Evolutionary conservation across 495 filamentous ascomycete species (phyloP).

Genomic region (Tuber indicum): DNA sequence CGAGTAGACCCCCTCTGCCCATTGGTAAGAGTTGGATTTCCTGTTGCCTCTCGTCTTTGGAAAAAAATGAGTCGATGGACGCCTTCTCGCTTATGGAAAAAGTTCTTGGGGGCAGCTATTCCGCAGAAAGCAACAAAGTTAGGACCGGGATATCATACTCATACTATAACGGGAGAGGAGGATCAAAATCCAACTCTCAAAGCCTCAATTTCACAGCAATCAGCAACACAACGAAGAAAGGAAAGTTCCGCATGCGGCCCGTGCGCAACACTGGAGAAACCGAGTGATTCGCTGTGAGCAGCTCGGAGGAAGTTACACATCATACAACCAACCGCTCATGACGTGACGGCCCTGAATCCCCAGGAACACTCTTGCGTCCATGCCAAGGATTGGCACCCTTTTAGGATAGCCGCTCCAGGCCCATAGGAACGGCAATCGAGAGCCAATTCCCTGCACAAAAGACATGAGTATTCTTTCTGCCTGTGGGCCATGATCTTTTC

Average conservation of each 20-base stretch:
- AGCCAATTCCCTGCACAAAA: neutral
- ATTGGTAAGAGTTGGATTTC: neutral
- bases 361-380: too few species aligned
- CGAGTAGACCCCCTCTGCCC: neutral
- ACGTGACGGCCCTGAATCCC: neutral
- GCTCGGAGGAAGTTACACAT: neutral
- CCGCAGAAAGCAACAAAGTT: neutral
- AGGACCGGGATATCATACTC: neutral
- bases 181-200: neutral
- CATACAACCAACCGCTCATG: neutral
- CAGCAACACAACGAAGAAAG: neutral
- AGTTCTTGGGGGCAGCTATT: neutral
- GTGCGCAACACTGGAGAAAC: neutral
- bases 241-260: neutral
- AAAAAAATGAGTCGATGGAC: neutral
- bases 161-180: neutral
- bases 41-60: neutral
- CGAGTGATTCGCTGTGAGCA: constrained; percentile 2
- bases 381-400: too few species aligned
- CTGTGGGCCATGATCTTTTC: neutral
- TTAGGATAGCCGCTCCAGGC: too few species aligned
- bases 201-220: neutral
- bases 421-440: neutral
- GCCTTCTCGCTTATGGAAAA: neutral
- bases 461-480: neutral